phyloP scores from a whole-genome alignment of 495 filamentous ascomycete genomes.

The Pseudomonodictys pantanalensis region DNA sequence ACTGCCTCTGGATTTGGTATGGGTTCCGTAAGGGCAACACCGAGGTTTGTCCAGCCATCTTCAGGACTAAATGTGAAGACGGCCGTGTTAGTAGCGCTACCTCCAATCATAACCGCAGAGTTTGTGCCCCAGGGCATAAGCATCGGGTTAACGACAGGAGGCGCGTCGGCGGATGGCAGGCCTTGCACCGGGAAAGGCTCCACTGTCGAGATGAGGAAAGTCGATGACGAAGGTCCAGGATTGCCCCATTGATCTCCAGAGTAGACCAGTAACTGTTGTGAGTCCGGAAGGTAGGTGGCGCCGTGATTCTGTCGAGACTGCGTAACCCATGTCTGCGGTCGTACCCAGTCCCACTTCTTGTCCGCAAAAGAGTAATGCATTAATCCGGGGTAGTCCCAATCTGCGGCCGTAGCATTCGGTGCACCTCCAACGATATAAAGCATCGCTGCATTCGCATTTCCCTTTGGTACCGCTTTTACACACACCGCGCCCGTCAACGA shows the following conservation, averaged over 20 bases:
- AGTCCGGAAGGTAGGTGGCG: conserved; percentile 68
- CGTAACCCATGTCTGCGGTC: conserved; percentile 52
- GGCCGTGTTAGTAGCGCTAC: conserved; percentile 60
- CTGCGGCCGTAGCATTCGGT: conserved; percentile 48
- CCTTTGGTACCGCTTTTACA: conserved; percentile 59
- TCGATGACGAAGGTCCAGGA: conserved; percentile 57
- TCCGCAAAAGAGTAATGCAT: conserved; percentile 79
- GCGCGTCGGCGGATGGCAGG: conserved; percentile 52
- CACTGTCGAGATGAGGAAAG: conserved; percentile 66
- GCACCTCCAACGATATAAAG: conserved; percentile 84
- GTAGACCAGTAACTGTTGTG: conserved; percentile 74
- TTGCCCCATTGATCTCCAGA: conserved; percentile 59
- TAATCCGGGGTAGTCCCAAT: conserved; percentile 66
- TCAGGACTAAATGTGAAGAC: conserved; percentile 61
- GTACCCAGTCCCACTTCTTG: conserved; percentile 70
- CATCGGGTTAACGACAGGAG: conserved; percentile 64
- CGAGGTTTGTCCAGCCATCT: conserved; percentile 63
- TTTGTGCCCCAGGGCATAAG: conserved; percentile 73
- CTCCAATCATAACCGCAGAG: conserved; percentile 74
- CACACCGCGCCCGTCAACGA: conserved; percentile 73
- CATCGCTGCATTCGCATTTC: conserved; percentile 53
- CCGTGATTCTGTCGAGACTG: conserved; percentile 70
- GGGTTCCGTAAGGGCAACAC: conserved; percentile 56
- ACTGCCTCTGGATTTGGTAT: conserved; percentile 54
- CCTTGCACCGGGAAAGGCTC: conserved; percentile 55